Conservation (phyloP, 2,329 filamentous ascomycete genomes). For the Sporothrix brasiliensis region DNA sequence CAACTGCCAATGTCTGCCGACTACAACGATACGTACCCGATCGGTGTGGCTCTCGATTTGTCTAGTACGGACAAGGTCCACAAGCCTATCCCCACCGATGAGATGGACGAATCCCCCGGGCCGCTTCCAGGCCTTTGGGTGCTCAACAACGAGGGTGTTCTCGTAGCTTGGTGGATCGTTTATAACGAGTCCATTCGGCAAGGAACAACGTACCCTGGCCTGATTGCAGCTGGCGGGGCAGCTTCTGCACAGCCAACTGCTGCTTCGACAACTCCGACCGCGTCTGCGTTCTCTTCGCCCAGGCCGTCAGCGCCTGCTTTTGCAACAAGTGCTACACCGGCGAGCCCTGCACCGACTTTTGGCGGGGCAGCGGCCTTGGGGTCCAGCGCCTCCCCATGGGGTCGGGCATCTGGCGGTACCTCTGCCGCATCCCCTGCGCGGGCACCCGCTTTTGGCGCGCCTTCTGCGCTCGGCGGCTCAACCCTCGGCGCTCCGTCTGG, state of each 20-base stretch:
- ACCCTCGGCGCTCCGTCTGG: conserved; percentile 47
- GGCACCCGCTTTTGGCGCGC: conserved; percentile 54
- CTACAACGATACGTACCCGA: conserved; percentile 70
- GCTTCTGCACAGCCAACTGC: conserved; percentile 15
- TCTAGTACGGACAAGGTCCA: conserved; percentile 77
- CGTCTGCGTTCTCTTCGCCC: conserved; percentile 38
- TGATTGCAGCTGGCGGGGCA: conserved; percentile 55
- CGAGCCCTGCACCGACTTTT: conserved; percentile 29
- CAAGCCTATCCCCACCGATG: conserved; percentile 74
- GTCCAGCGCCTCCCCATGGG: conserved; percentile 57
- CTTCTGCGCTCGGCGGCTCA: conserved; percentile 37
- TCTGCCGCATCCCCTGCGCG: conserved; percentile 39
- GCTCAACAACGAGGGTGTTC: conserved; percentile 83
- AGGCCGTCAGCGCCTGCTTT: conserved; percentile 44
- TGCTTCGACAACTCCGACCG: conserved; percentile 38
- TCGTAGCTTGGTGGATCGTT: conserved; percentile 88
- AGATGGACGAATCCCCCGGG: conserved; percentile 75
- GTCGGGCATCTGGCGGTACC: conserved; percentile 37
- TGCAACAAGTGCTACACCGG: conserved; percentile 33
- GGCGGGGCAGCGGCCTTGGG: conserved; percentile 48
- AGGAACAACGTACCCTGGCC: conserved; percentile 71
- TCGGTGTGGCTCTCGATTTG: conserved; percentile 83
- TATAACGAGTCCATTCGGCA: conserved; percentile 83
- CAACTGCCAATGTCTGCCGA: conserved; percentile 71
- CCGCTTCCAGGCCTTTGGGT: conserved; percentile 83